Evolutionary conservation across 202 grass and related monocot genomes (phyloP).

Genomic region (Panicum hallii): DNA sequence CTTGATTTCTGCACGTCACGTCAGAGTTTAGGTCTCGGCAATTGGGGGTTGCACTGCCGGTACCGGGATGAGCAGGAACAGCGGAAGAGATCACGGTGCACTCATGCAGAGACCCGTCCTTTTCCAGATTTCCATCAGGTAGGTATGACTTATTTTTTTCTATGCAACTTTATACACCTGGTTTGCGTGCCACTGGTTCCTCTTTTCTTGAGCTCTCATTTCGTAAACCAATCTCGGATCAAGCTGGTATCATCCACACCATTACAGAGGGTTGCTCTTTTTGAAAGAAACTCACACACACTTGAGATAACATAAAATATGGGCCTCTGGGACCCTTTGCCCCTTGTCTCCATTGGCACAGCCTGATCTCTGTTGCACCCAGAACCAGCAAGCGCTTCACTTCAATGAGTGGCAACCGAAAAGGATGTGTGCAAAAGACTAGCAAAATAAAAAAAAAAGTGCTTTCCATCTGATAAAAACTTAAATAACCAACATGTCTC

Average conservation of each 20-base stretch:
- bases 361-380: slow-evolving; percentile 1
- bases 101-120: slow-evolving; percentile 3
- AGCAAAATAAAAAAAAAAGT: neutral
- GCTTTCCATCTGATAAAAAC: neutral
- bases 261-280: slow-evolving; percentile 26
- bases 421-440: slow-evolving; percentile 13
- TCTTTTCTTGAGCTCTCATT: slow-evolving; percentile 33
- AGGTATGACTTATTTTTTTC: slow-evolving; percentile 8
- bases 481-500: neutral
- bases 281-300: neutral
- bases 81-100: neutral
- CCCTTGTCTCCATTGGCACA: slow-evolving; percentile 11
- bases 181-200: slow-evolving; percentile 37
- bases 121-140: slow-evolving; percentile 33
- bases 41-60: neutral
- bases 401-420: slow-evolving; percentile 17
- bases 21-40: slow-evolving; percentile 45
- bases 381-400: slow-evolving; percentile 6
- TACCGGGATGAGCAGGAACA: slow-evolving; percentile 3
- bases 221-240: slow-evolving; percentile 39
- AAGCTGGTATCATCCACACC: slow-evolving; percentile 32
- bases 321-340: slow-evolving; percentile 31
- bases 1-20: slow-evolving; percentile 26
- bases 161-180: slow-evolving; percentile 33
- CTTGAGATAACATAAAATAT: slow-evolving; percentile 51